phyloP scores from a whole-genome alignment of 2,329 filamentous ascomycete genomes.

The Nemania serpens region DNA sequence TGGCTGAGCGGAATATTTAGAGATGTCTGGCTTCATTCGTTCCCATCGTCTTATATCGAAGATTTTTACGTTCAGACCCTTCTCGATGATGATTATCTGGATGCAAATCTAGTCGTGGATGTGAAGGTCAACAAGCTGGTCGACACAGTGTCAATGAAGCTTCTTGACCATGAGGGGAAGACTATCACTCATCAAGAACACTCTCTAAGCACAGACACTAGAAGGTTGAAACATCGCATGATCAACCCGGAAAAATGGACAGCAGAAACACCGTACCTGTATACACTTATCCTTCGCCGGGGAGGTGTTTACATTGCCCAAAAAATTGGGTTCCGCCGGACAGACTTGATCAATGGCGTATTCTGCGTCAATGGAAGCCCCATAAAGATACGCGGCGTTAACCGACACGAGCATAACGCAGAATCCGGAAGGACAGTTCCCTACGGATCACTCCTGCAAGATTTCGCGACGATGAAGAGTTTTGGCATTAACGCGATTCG shows the following conservation, averaged over 20 bases:
- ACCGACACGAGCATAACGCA: slow-evolving; percentile 73
- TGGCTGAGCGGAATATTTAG: slow-evolving; percentile 71
- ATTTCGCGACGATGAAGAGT: slow-evolving; percentile 68
- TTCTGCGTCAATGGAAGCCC: slow-evolving; percentile 68
- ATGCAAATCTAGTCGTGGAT: slow-evolving; percentile 57
- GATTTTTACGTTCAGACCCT: slow-evolving; percentile 62
- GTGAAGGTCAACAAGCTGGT: slow-evolving; percentile 48
- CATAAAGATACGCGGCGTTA: slow-evolving; percentile 69
- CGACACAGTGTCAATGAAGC: slow-evolving; percentile 40
- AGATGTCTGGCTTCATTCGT: slow-evolving; percentile 68
- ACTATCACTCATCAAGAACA: slow-evolving; percentile 37
- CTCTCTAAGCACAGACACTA: slow-evolving; percentile 45
- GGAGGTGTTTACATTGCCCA: slow-evolving; percentile 52
- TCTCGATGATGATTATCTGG: slow-evolving; percentile 57
- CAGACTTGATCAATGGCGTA: slow-evolving; percentile 64
- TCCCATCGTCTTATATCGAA: slow-evolving; percentile 58
- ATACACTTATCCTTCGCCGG: slow-evolving; percentile 52
- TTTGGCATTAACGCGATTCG: slow-evolving; percentile 74
- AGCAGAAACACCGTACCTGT: slow-evolving; percentile 68
- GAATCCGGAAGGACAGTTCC: slow-evolving; percentile 65
- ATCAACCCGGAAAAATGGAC: slow-evolving; percentile 66
- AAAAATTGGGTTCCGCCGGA: slow-evolving; percentile 65
- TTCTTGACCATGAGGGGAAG: slow-evolving; percentile 44
- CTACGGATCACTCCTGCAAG: slow-evolving; percentile 61
- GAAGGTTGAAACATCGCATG: slow-evolving; percentile 46